Evolutionary conservation across 2,329 filamentous ascomycete species (phyloP), one percentile per base, ranked within the genome.

Genomic region (Aureobasidium zeae): DNA sequence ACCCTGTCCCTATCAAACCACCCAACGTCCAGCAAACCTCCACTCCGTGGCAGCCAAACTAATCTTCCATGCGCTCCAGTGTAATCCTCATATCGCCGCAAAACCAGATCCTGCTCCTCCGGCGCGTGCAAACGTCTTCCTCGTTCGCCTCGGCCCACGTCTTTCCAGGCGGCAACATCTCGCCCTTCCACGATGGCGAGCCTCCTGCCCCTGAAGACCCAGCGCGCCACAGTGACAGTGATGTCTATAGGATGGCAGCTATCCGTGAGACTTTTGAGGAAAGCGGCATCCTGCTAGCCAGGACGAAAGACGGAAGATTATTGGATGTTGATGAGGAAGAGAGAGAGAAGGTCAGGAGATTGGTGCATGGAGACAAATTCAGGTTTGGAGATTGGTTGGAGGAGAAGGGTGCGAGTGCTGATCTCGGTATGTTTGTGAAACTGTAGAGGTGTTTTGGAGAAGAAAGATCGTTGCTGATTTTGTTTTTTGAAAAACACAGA

Each of bases 231-330:
- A 61, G 69, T 9, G 88, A 95, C 58, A 78, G 78, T 1, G 65
- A 69, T 0, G 73, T 77, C 3, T 95, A 95, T 57, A 72, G 87
- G n/a, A 64, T 85, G 25, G 87, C 82, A 5, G 91, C 88, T 0
- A 77, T 96, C 17, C 73, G 91, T 5, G 91, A 96, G 68, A 86
- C 86, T 0, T 96, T 96, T 57, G 91, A 98, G 60, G 91, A 96
- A 66, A 88, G 84, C 51, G 91, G 91, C 0, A 86, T 95, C 43
- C 64, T 96, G 19, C 71, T 96, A 3, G 86, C 85, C 0, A 68
- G 66, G 17, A 65, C 62, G 45, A 65, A 66, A 47, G 63, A 62
- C 9, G 73, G 71, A 0, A 63, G 67, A 15, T 63, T 89, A 39
- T 63, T 91, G 21, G 71, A 77, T 29, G 59, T 93, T 5, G 61